Conservation (phyloP, 805 yeast species). For the Pichia sporocuriosa region DNA sequence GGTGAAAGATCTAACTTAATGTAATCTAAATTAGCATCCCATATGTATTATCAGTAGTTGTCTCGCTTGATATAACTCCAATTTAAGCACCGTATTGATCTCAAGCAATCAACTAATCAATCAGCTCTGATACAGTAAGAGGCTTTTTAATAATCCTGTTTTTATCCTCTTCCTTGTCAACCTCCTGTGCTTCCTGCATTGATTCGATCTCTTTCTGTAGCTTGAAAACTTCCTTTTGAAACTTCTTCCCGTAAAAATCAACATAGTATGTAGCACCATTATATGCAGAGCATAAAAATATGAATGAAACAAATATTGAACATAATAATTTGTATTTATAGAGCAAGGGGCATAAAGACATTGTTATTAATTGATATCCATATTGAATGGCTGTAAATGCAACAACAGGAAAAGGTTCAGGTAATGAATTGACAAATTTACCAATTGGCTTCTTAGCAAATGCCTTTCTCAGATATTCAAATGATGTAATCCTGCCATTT, state of each 20-base stretch:
- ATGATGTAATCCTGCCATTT: conserved; percentile 81
- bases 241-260: conserved; percentile 84
- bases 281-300: conserved; percentile 76
- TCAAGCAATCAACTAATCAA: background rate
- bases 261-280: conserved; percentile 95
- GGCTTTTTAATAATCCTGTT: background rate
- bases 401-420: conserved; percentile 78
- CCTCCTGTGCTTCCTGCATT: conserved; percentile 2
- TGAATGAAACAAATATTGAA: conserved; percentile 56
- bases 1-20: no score
- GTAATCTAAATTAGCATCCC: no score
- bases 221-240: conserved; percentile 75
- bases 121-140: background rate
- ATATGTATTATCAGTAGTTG: no score
- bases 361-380: conserved; percentile 76
- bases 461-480: conserved; percentile 72
- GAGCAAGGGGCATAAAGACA: conserved; percentile 89
- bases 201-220: conserved; percentile 61
- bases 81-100: no score
- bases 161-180: background rate
- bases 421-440: conserved; percentile 69
- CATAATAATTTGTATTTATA: conserved; percentile 64
- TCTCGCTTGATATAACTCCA: no score
- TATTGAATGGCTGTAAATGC: conserved; percentile 86
- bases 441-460: conserved; percentile 64